Conservation (phyloP, 2,329 filamentous ascomycete genomes). For the Trichoderma sp. region DNA sequence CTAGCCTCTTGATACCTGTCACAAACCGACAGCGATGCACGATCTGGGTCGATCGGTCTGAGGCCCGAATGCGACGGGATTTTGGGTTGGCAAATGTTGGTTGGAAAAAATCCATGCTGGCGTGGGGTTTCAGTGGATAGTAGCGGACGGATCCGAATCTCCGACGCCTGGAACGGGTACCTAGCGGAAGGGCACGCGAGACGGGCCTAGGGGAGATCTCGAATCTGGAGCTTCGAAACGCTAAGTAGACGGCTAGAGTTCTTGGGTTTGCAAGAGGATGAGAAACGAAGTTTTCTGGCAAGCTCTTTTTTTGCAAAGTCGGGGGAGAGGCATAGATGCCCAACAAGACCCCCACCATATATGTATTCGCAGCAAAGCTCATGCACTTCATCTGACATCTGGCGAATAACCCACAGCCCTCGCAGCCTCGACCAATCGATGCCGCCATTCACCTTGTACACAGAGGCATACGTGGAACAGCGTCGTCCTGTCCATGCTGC, state of each 20-base stretch:
- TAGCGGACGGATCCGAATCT: slow-evolving; percentile 20
- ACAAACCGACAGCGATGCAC: slow-evolving; percentile 4
- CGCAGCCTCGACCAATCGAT: slow-evolving; percentile 18
- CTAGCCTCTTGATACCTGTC: slow-evolving; percentile 6
- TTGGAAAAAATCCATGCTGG: slow-evolving; percentile 9
- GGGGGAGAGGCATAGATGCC: slow-evolving; percentile 22
- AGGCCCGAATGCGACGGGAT: slow-evolving; percentile 12
- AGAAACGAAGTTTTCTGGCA: slow-evolving; percentile 6
- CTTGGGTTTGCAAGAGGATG: neutral
- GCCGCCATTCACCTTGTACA: slow-evolving; percentile 15
- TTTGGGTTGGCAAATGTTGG: neutral
- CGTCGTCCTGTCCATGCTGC: slow-evolving; percentile 20
- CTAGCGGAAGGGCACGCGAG: neutral
- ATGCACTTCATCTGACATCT: slow-evolving; percentile 25
- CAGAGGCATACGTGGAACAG: slow-evolving; percentile 23
- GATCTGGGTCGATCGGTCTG: slow-evolving; percentile 17
- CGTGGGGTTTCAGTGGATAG: slow-evolving; percentile 20
- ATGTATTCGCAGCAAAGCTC: slow-evolving; percentile 11
- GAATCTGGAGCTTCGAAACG: neutral
- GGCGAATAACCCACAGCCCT: slow-evolving; percentile 20
- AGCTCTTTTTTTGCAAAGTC: neutral
- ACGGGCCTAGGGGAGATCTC: neutral
- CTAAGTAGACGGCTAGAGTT: neutral
- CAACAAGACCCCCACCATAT: slow-evolving; percentile 16
- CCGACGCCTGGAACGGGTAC: slow-evolving; percentile 13